Base-by-base conservation (phyloP, 2,329 filamentous ascomycete genomes). In the Aspergillus bombycis region DNA sequence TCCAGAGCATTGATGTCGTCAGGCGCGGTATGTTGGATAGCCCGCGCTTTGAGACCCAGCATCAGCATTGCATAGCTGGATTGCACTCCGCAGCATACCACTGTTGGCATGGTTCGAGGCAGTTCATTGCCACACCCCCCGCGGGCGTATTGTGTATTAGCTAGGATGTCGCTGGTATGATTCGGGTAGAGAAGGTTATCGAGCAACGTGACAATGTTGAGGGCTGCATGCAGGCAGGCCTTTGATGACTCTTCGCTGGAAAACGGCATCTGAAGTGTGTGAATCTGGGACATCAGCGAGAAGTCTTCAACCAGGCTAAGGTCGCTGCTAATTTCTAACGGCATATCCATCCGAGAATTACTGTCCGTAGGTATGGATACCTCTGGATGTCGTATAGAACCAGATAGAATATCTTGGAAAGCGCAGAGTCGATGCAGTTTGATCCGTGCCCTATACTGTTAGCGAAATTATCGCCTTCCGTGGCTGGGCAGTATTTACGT, bases 361-460 rank as follows among this genome's bases (percentile, higher is more conserved):
- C 7, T 21, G 9, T 38, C n/a, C n/a, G n/a, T 32, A 1, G 46
- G 30, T n/a, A 48, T 41, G 8, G 46, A 16, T 4, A 50, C 5
- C 4, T 53, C 26, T 23, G 46, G 19, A 21, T 59, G n/a, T 41
- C 26, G 46, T 34, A 28, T 43, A 30, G 52, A 14, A 14, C 36
- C 19, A 19, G 72, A 62, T 3, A 72, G 70, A 4, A 71, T 62
- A 41, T 75, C 73, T 56, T 65, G 67, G 58, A 75, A 75, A 12
- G 73, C 73, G 19, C 68, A 67, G 38, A 73, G 71, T 19, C 73
- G 69, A 58, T 75, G 71, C 8, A 71, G 55, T 63, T 74, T 75
- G 38, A 75, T 72, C 19, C 70, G 66, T 21, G 73, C 72, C 34
- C 72, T 75, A 32, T 14, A 34, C 21, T 2, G 32, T 60, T 8